phyloP scores from a whole-genome alignment of 176 grass and related monocot genomes.

The Eleusine coracana region DNA sequence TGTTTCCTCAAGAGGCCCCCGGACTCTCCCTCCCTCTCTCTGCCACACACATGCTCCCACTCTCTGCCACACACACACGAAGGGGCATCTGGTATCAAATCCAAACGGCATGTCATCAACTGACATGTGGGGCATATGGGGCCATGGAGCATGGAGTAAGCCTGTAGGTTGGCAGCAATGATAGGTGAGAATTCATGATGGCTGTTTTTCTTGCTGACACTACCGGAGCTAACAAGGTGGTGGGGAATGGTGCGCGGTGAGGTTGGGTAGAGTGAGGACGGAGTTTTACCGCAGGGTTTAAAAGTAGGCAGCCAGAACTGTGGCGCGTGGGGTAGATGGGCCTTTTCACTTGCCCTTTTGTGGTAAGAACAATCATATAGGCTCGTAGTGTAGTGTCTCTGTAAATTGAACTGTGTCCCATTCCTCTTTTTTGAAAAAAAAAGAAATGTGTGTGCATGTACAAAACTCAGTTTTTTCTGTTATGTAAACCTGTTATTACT shows the following conservation, averaged over 20 bases:
- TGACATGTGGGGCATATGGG: not conserved
- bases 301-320: not conserved
- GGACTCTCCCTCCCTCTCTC: not conserved
- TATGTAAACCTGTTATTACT: not conserved
- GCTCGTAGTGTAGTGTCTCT: too few relatives aligned
- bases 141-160: not conserved
- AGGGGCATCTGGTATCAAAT: constrained; percentile 13
- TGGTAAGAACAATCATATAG: not conserved
- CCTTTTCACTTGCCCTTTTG: constrained; percentile 18
- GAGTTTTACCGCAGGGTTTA: constrained; percentile 36
- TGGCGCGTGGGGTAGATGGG: not conserved
- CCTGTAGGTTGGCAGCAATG: constrained; percentile 19
- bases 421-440: not conserved
- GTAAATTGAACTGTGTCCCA: too few relatives aligned
- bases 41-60: not conserved
- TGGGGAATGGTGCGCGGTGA: not conserved
- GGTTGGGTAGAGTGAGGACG: not conserved
- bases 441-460: not conserved
- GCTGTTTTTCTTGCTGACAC: not conserved
- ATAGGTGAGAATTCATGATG: constrained; percentile 14
- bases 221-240: not conserved
- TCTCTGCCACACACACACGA: not conserved
- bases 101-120: not conserved
- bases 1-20: constrained; percentile 10
- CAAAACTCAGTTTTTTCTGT: not conserved